These are phyloP conservation scores for Hygrocybe coccinea DNA, from an alignment of 768 basidiomycete species.

Conservation along the genomic window DNA sequence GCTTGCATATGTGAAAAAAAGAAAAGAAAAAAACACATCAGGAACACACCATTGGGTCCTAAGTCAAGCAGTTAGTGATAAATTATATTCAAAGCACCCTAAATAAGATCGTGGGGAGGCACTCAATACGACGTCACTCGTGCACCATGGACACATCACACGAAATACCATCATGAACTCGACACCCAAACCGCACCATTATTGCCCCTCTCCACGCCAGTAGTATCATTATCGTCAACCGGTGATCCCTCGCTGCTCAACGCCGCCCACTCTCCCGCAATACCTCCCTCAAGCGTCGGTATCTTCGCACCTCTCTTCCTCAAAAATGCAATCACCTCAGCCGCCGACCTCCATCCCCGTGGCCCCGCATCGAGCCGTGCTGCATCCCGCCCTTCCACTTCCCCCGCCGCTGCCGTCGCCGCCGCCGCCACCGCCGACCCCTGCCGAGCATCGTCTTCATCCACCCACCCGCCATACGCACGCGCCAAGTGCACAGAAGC, in stretches of 20 bases:
- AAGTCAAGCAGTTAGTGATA: no score
- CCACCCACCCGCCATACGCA: conserved; percentile 44
- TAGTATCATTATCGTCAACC: conserved; percentile 26
- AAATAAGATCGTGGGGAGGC: no score
- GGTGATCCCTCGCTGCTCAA: conserved; percentile 50
- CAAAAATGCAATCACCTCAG: conserved; percentile 72
- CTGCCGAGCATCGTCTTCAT: conserved; percentile 31
- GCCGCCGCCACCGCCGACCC: conserved; percentile 23
- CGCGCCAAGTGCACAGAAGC: conserved; percentile 46
- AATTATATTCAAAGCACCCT: no score
- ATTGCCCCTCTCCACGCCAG: conserved; percentile 5
- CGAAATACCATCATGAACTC: background rate
- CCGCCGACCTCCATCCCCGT: conserved; percentile 58
- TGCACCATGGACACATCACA: background rate
- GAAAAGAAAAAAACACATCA: background rate
- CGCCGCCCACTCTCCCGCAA: conserved; percentile 68
- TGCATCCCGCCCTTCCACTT: conserved; percentile 9
- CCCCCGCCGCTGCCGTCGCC: conserved; percentile 14
- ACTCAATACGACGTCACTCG: no score
- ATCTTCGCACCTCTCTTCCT: conserved; percentile 69
- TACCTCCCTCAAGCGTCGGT: conserved; percentile 41
- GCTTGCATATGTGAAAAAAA: no score
- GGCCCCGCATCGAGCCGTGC: no score
- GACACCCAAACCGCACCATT: background rate
- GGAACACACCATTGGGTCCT: background rate